A percentile compares a stretch with the other conserved stretches of the same genome.
Evolutionary conservation across 352 stramenopile genomes (phyloP).

Genomic region (Phytophthora pseudosyringae): DNA sequence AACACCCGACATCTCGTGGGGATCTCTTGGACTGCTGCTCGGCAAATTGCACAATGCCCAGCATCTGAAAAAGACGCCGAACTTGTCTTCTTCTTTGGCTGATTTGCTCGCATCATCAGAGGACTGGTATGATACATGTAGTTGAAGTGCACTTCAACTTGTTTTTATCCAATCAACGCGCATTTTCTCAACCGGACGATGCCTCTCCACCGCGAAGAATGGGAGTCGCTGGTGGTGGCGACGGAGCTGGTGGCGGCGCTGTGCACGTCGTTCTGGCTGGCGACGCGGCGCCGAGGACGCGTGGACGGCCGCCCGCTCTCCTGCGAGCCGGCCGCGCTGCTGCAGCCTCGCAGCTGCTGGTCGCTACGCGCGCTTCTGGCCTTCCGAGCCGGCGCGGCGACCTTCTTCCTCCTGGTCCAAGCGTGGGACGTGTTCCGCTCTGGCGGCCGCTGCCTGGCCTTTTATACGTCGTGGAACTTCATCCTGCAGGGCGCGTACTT

Average conservation of each 20-base stretch:
- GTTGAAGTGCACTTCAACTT: slow-evolving; percentile 25
- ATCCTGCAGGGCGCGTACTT: slow-evolving; percentile 78
- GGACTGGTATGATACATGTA: neutral
- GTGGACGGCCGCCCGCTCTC: slow-evolving; percentile 43
- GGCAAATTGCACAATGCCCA: slow-evolving; percentile 27
- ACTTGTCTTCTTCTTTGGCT: slow-evolving; percentile 1
- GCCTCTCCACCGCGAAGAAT: slow-evolving; percentile 38
- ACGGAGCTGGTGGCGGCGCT: slow-evolving; percentile 54
- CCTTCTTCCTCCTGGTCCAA: slow-evolving; percentile 68
- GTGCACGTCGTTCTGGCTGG: slow-evolving; percentile 54
- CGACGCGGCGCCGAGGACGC: slow-evolving; percentile 42
- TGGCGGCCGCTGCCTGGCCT: slow-evolving; percentile 52
- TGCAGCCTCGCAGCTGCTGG: slow-evolving; percentile 54
- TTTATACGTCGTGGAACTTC: slow-evolving; percentile 91
- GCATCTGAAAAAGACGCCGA: no score
- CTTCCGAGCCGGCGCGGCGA: slow-evolving; percentile 41
- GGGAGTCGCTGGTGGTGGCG: slow-evolving; percentile 60
- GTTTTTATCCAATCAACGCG: slow-evolving; percentile 12
- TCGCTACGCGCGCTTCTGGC: slow-evolving; percentile 48
- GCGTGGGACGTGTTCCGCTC: slow-evolving; percentile 68
- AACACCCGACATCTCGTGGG: slow-evolving; percentile 23
- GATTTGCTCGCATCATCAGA: slow-evolving; percentile 5
- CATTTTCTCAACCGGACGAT: slow-evolving; percentile 28
- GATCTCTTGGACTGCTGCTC: neutral
- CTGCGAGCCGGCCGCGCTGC: slow-evolving; percentile 31